Conservation (phyloP, 192 early-diverging fungal genomes). For the Spizellomyces punctatus region DNA sequence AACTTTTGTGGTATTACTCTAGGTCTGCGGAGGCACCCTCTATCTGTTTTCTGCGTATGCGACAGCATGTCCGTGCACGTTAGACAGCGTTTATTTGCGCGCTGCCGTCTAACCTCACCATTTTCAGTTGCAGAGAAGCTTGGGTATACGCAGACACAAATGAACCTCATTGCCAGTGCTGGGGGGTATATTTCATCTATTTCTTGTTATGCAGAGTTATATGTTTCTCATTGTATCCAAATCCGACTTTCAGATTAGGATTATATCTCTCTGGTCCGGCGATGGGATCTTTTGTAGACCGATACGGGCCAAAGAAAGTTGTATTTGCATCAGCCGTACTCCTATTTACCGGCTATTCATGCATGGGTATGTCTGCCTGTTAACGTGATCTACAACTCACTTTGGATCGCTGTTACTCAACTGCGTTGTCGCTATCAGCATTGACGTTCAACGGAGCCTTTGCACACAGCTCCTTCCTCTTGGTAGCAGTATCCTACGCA, state of each 20-base stretch:
- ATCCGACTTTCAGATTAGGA: constrained; percentile 39
- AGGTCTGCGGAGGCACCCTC: constrained; percentile 53
- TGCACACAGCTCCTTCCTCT: neutral
- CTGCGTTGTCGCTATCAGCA: neutral
- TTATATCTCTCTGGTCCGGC: constrained; percentile 67
- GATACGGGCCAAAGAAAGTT: constrained; percentile 35
- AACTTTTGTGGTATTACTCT: neutral
- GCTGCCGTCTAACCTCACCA: neutral
- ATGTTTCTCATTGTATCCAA: neutral
- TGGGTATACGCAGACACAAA: constrained; percentile 61
- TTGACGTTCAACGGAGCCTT: neutral
- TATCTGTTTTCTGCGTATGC: constrained; percentile 71
- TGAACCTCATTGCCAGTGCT: constrained; percentile 61
- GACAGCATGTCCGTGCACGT: constrained; percentile 14
- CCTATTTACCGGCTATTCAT: constrained; percentile 16
- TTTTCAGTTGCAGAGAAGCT: constrained; percentile 50
- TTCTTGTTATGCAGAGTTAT: neutral
- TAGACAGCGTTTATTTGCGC: no score
- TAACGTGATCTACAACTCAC: neutral
- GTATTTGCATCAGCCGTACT: constrained; percentile 9
- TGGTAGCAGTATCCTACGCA: constrained; percentile 29
- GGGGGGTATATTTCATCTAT: constrained; percentile 46
- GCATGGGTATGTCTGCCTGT: constrained; percentile 18
- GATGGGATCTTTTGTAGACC: constrained; percentile 53
- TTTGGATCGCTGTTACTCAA: neutral